Conservation (phyloP, 306 rosid species). For the Cajanus cajan region DNA sequence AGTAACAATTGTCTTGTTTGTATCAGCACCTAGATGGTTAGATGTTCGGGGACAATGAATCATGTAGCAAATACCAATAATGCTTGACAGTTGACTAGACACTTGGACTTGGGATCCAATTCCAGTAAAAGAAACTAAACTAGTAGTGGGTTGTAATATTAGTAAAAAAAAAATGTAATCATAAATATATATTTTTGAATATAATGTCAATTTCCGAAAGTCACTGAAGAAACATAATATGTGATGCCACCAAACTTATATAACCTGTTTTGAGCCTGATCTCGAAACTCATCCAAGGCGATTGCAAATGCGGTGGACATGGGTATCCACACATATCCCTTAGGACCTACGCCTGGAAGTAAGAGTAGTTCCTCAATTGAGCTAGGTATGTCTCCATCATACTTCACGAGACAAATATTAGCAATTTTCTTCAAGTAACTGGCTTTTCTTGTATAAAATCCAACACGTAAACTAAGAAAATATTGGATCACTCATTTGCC, state of each 20-base stretch:
- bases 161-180: not conserved
- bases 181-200: not conserved
- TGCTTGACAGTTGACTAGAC: too few relatives aligned
- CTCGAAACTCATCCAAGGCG: slow-evolving; percentile 91
- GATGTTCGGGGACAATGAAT: too few relatives aligned
- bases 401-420: slow-evolving; percentile 76
- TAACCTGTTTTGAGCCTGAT: slow-evolving; percentile 77
- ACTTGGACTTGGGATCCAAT: not conserved
- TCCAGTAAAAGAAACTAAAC: not conserved
- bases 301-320: slow-evolving; percentile 94
- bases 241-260: slow-evolving; percentile 8
- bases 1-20: not conserved
- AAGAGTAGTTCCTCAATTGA: slow-evolving; percentile 76
- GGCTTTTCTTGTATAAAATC: slow-evolving; percentile 91
- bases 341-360: slow-evolving; percentile 97
- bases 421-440: slow-evolving; percentile 89
- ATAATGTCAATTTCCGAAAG: slow-evolving; percentile 3
- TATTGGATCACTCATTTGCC: not conserved
- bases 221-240: slow-evolving; percentile 18
- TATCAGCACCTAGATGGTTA: not conserved
- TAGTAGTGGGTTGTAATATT: not conserved
- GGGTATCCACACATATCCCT: slow-evolving; percentile 97
- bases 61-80: too few relatives aligned
- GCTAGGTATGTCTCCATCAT: slow-evolving; percentile 86
- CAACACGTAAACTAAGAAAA: slow-evolving; percentile 73